Evolutionary conservation across 345 rosid genomes (phyloP).

Genomic region (Gossypium arboreum): DNA sequence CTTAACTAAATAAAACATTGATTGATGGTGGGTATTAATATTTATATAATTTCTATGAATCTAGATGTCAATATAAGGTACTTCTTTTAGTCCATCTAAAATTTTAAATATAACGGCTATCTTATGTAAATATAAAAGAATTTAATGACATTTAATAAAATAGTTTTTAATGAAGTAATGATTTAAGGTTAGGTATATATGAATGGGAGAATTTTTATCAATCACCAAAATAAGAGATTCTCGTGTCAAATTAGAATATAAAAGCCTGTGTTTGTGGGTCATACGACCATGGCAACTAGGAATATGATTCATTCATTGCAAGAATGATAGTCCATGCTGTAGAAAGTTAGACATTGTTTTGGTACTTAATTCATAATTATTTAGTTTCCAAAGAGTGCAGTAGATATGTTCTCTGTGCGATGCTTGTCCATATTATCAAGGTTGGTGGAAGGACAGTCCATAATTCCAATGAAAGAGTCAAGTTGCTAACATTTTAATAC

Average conservation of each 20-base stretch:
- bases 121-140: not conserved
- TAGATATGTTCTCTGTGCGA: not conserved
- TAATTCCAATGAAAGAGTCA: not conserved
- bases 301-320: not conserved
- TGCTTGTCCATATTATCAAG: not conserved
- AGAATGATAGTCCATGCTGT: not conserved
- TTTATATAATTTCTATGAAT: no score
- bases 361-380: not conserved
- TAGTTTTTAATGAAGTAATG: no score
- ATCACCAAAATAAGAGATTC: not conserved
- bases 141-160: not conserved
- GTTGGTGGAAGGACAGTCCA: slow-evolving; percentile 6
- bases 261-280: not conserved
- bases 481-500: not conserved
- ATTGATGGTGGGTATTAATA: no score
- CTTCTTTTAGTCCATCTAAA: not conserved
- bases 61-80: no score
- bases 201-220: no score
- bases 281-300: not conserved
- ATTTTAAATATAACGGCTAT: not conserved
- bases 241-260: not conserved
- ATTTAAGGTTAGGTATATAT: not conserved
- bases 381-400: not conserved
- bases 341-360: not conserved
- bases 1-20: no score